A percentile compares a stretch with the other conserved stretches of the same genome.
Conservation (phyloP, 2,329 filamentous ascomycete genomes). For the Sporothrix schenckii region DNA sequence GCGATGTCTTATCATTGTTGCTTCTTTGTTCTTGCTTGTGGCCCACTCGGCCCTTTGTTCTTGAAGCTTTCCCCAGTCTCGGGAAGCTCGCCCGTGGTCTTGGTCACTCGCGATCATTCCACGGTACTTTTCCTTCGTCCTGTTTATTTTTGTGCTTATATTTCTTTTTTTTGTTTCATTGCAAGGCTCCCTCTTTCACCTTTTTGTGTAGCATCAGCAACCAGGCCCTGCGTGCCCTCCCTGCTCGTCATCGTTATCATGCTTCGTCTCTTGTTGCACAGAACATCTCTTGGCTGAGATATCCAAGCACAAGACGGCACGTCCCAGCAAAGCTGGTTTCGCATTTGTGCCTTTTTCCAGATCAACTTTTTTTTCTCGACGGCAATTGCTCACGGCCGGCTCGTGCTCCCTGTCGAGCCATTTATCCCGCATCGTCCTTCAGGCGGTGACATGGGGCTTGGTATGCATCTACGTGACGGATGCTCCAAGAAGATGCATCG, state of each 20-base stretch:
- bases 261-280: constrained; percentile 6
- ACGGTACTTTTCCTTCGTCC: neutral
- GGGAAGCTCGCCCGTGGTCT: neutral
- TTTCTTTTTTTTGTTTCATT: neutral
- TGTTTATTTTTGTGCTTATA: neutral
- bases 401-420: neutral
- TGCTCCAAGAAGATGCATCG: constrained; percentile 8
- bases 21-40: neutral
- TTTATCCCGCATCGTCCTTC: constrained; percentile 21
- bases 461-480: neutral
- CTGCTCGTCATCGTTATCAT: neutral
- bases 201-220: neutral
- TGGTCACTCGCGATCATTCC: neutral
- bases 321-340: no score
- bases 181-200: neutral
- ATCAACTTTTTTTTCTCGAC: no score
- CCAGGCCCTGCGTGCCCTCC: neutral
- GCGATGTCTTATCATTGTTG: neutral
- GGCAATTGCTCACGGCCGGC: neutral
- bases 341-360: neutral
- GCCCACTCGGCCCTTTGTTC: neutral
- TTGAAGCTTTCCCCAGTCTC: neutral
- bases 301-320: neutral
- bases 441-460: constrained; percentile 23
- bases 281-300: neutral